Base-by-base conservation (phyloP, 331 rosid genomes). In the Telfairia occidentalis region DNA sequence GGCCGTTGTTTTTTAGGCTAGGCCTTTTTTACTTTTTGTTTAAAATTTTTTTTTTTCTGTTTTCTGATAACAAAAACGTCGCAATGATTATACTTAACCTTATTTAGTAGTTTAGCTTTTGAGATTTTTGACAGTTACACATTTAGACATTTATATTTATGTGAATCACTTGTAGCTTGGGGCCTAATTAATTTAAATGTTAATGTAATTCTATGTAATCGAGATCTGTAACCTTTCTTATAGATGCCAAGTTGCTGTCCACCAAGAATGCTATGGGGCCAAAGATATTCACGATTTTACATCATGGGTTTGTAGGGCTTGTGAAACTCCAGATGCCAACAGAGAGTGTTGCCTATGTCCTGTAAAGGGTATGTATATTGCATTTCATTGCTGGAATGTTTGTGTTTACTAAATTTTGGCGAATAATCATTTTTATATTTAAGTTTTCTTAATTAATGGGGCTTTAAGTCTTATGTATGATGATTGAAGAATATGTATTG, bases 271-370 rank as follows among this genome's bases (percentile, higher is more conserved):
- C 89, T 95, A 92, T 78, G 99, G 99, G 60, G 90, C 85, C 82
- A 92, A 87, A 79, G 74, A 85, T 84, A 85, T 82, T 37, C 91
- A 88, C 74, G 96, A 95, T 88, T 92, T 95, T 84, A 86, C 97
- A 61, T 92, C 99, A 53, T 95, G 99, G 99, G 99, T 95, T 84
- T 95, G 99, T 76, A 90, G 97, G 81, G 96, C 88, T 71, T 95
- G 99, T 21, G 99, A 92, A 84, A 86, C 93, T 74, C 97, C 97
- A 75, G 89, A 89, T 76, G 84, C 89, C 65, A 90, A 76, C 76
- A 90, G 96, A 79, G 97, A 95, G 75, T 95, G 99, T 80, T 95
- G 99, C 82, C 96, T 95, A 18, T 95, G 99, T 85, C 99, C 99
- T 45, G 93, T 95, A 59, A 89, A 92, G 87, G 99, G 99, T 84